Percentiles rank a stretch among this genome's conserved stretches.
Evolutionary conservation across 2,329 filamentous ascomycete genomes (phyloP).

Genomic region (Rutstroemia sp.): DNA sequence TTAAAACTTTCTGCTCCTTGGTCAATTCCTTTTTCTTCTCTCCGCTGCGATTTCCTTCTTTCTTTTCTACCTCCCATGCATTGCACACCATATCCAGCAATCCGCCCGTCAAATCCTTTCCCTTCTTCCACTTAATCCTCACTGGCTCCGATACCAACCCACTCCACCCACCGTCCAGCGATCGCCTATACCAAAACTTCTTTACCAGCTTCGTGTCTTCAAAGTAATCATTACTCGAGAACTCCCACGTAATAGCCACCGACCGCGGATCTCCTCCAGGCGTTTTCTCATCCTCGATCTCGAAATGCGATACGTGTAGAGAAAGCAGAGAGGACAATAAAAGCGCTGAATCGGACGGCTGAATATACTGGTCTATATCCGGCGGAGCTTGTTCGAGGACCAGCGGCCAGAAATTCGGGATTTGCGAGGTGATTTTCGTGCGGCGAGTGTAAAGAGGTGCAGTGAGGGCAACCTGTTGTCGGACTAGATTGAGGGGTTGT

Average conservation of each 20-base stretch:
- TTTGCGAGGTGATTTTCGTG: conserved; percentile 58
- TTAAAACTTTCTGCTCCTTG: conserved; percentile 42
- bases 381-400: conserved; percentile 81
- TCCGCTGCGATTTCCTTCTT: conserved; percentile 30
- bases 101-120: conserved; percentile 76
- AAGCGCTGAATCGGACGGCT: conserved; percentile 68
- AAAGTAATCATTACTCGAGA: conserved; percentile 76
- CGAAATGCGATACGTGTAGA: conserved; percentile 72
- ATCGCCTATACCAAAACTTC: conserved; percentile 79
- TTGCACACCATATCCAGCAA: conserved; percentile 66
- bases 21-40: conserved; percentile 31
- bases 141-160: conserved; percentile 86
- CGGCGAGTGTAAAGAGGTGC: conserved; percentile 71
- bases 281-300: conserved; percentile 53
- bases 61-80: conserved; percentile 56
- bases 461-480: conserved; percentile 62
- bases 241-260: conserved; percentile 70
- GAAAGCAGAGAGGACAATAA: conserved; percentile 61
- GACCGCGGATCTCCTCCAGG: conserved; percentile 68
- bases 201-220: conserved; percentile 74
- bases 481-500: conserved; percentile 43
- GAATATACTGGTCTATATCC: conserved; percentile 83
- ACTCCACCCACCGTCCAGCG: conserved; percentile 54
- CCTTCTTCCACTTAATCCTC: conserved; percentile 78
- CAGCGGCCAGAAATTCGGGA: conserved; percentile 90